Conservation (phyloP, 2,329 filamentous ascomycete species). For the Zymoseptoria crescenta region DNA sequence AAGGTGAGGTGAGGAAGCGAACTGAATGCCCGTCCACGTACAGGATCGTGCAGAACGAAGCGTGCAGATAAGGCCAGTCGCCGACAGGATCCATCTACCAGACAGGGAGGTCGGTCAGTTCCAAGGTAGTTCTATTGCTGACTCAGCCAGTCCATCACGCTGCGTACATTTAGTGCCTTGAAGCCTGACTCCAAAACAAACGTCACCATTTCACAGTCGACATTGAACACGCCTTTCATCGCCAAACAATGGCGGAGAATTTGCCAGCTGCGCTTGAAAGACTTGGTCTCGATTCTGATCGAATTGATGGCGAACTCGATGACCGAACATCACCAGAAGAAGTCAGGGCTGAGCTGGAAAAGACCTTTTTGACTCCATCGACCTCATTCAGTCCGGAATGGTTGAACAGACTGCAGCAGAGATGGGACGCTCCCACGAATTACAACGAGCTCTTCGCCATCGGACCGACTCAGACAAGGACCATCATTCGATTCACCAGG, state of each 20-base stretch:
- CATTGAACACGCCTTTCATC: neutral
- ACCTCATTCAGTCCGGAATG: constrained; percentile 72
- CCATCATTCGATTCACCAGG: constrained; percentile 84
- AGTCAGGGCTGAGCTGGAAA: constrained; percentile 64
- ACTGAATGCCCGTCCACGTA: no score
- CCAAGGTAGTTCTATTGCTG: no score
- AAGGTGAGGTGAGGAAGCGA: no score
- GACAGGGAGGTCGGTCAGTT: no score
- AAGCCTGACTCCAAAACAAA: neutral
- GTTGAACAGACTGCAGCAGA: constrained; percentile 81
- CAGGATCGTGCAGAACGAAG: no score
- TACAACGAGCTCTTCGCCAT: constrained; percentile 79
- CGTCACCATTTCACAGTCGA: neutral
- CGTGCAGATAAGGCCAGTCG: no score
- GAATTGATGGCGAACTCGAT: constrained; percentile 41
- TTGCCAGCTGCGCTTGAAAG: constrained; percentile 45
- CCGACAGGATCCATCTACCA: no score
- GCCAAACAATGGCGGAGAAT: constrained; percentile 13
- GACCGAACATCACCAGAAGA: constrained; percentile 50
- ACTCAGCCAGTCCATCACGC: no score
- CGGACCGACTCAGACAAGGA: constrained; percentile 84
- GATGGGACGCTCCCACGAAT: constrained; percentile 76
- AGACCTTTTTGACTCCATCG: constrained; percentile 71
- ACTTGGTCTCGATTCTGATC: constrained; percentile 38
- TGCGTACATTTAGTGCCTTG: neutral